A percentile compares a stretch with the other conserved stretches of the same genome.
Evolutionary conservation across 2,329 filamentous ascomycete genomes (phyloP).

Genomic region (Talaromyces sp.): DNA sequence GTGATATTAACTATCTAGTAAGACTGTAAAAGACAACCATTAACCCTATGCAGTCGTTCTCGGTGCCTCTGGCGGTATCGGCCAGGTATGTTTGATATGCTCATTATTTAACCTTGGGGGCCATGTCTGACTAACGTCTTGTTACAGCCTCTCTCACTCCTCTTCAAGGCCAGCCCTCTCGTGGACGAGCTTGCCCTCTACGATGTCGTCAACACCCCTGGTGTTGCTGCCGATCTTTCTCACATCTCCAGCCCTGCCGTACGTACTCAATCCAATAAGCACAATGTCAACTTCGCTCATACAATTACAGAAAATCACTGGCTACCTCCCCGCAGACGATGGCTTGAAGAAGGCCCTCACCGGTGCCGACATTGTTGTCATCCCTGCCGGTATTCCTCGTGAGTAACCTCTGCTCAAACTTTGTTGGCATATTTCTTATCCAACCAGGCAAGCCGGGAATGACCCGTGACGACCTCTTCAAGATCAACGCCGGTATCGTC

Average conservation of each 20-base stretch:
- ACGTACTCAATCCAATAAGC: slow-evolving; percentile 44
- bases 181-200: slow-evolving; percentile 93
- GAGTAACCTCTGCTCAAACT: slow-evolving; percentile 42
- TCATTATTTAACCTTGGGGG: not conserved
- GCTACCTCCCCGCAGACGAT: slow-evolving; percentile 81
- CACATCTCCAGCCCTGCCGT: slow-evolving; percentile 91
- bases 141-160: slow-evolving; percentile 83
- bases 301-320: slow-evolving; percentile 70
- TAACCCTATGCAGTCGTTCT: slow-evolving; percentile 64
- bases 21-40: not conserved
- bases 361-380: slow-evolving; percentile 92
- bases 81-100: slow-evolving; percentile 65
- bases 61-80: slow-evolving; percentile 97
- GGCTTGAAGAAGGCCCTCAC: slow-evolving; percentile 86
- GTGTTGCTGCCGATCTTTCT: slow-evolving; percentile 92
- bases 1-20: slow-evolving; percentile 10
- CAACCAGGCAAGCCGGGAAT: slow-evolving; percentile 90
- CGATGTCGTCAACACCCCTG: slow-evolving; percentile 98
- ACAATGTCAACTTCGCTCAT: slow-evolving; percentile 29
- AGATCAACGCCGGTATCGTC: slow-evolving; percentile 98
- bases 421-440: slow-evolving; percentile 24
- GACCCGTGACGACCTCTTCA: slow-evolving; percentile 99
- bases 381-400: slow-evolving; percentile 97
- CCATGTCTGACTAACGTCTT: slow-evolving; percentile 9
- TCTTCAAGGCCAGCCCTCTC: slow-evolving; percentile 85